These are phyloP conservation scores for Hanseniaspora pseudoguilliermondii DNA, from an alignment of 805 yeast genomes.

Conservation along the genomic window DNA sequence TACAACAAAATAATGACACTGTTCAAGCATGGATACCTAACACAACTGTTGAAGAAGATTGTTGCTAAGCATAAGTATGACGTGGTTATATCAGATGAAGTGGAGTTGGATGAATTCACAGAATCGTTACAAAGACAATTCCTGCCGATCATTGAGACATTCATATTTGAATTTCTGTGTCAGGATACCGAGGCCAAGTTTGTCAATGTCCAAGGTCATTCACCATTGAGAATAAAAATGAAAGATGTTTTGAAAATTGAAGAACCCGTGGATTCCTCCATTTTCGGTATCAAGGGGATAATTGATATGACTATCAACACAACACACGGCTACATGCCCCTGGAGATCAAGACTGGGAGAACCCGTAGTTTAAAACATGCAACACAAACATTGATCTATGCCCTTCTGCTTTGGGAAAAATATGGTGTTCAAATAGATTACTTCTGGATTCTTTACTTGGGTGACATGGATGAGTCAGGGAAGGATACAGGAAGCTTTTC, in stretches of 20 bases:
- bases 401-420: conserved; percentile 64
- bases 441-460: conserved; percentile 64
- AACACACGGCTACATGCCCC: conserved; percentile 50
- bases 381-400: conserved; percentile 77
- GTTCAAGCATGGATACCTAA: conserved; percentile 36
- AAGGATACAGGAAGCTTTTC: conserved; percentile 32
- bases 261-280: conserved; percentile 85
- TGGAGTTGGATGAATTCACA: conserved; percentile 34
- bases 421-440: conserved; percentile 56
- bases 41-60: conserved; percentile 25
- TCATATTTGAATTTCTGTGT: conserved; percentile 39
- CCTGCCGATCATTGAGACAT: conserved; percentile 37
- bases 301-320: conserved; percentile 79
- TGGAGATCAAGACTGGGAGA: conserved; percentile 83
- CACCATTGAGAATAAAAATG: conserved; percentile 35
- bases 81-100: conserved; percentile 27
- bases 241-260: conserved; percentile 68
- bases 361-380: conserved; percentile 52
- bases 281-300: conserved; percentile 77
- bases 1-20: conserved; percentile 21
- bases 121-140: conserved; percentile 35
- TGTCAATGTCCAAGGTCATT: conserved; percentile 17
- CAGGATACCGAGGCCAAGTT: conserved; percentile 19
- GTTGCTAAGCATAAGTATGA: not conserved
- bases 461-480: conserved; percentile 40